phyloP scores from a whole-genome alignment of 768 basidiomycete genomes.

The Podaxis rugospora region DNA sequence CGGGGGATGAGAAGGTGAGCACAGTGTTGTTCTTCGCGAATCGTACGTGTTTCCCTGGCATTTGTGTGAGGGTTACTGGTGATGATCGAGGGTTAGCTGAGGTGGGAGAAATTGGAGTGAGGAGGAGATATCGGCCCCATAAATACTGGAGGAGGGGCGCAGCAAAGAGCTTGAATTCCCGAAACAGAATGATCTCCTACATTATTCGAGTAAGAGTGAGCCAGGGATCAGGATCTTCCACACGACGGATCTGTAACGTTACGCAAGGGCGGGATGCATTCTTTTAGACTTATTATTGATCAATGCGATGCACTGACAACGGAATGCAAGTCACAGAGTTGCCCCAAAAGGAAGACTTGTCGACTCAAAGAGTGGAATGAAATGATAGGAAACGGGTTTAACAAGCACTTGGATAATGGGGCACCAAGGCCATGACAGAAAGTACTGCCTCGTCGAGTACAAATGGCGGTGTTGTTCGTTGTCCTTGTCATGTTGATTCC shows the following conservation, averaged over 20 bases:
- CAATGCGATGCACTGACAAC: background rate
- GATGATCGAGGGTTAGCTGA: background rate
- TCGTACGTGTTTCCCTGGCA: conserved; percentile 7
- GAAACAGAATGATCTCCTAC: background rate
- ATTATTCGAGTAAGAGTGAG: background rate
- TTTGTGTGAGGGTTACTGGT: background rate
- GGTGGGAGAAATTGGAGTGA: background rate
- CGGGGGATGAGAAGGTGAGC: background rate
- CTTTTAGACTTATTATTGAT: background rate
- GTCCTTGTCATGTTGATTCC: no score
- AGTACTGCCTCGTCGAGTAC: no score
- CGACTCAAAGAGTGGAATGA: background rate
- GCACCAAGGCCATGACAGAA: no score
- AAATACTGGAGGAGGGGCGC: background rate
- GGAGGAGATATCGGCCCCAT: background rate
- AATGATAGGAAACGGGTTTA: background rate
- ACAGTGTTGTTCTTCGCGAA: conserved; percentile 3
- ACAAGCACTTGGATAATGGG: background rate
- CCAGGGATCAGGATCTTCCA: background rate
- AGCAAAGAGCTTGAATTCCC: background rate
- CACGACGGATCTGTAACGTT: background rate
- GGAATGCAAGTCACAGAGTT: background rate
- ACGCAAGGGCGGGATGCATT: no score
- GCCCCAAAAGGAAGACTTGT: background rate
- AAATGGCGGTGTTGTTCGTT: no score